Conservation (phyloP, 2,329 filamentous ascomycete species). For the Didymella pinodella region DNA sequence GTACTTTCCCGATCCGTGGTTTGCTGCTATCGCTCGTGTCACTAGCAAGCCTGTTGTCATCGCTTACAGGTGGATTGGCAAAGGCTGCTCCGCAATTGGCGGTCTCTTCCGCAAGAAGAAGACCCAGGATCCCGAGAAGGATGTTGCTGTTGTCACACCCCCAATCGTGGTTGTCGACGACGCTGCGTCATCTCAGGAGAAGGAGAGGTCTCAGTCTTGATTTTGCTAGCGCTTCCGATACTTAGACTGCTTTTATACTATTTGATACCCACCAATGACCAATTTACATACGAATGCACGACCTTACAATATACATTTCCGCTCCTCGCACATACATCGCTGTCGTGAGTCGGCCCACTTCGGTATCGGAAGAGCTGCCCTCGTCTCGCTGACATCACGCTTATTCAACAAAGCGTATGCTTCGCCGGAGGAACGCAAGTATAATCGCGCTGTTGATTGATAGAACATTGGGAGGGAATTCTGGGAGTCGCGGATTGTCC, state of each 20-base stretch:
- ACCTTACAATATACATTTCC: not conserved
- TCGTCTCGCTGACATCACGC: not conserved
- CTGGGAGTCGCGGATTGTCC: no score
- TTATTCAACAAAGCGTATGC: no score
- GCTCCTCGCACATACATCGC: not conserved
- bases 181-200: not conserved
- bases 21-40: conserved; percentile 32
- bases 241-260: conserved; percentile 2
- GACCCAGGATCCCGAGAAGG: conserved; percentile 19
- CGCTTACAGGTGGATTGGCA: conserved; percentile 28
- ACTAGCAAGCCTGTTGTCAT: conserved; percentile 36
- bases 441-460: no score
- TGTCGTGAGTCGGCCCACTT: not conserved
- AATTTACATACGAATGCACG: not conserved
- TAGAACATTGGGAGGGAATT: no score
- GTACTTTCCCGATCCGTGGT: conserved; percentile 59
- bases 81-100: conserved; percentile 22
- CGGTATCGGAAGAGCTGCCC: not conserved
- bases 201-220: conserved; percentile 7
- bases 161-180: conserved; percentile 29
- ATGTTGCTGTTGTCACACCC: conserved; percentile 28
- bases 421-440: no score
- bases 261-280: conserved; percentile 1
- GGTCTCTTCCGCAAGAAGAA: conserved; percentile 31
- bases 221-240: not conserved